Base-by-base conservation (phyloP, 1,139 yeast genomes). In the Candida frijolesensis region DNA sequence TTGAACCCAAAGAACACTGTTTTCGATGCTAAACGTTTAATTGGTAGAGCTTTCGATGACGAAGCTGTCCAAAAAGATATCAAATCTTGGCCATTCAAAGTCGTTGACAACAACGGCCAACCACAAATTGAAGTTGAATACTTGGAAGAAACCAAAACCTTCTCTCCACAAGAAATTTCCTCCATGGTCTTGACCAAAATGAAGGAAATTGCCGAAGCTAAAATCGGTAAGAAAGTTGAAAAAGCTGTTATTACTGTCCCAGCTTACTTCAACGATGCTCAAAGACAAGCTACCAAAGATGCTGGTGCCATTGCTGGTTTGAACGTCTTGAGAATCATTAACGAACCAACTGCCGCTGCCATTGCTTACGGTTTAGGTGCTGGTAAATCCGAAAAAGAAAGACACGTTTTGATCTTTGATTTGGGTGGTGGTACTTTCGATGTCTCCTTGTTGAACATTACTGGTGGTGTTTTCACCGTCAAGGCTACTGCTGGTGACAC, bases 401-500 rank as follows among this genome's bases (percentile, higher is more conserved):
- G 85, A 79, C 87, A 86, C 75, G 96, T 90, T 62, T 82, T 91
- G 71, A 90, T 91, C 71, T 90, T 90, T 83, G 97, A 90, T 79
- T 85, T 90, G 74, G 97, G 97, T 86, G 96, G 97, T 79, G 97
- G 97, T 84, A 91, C 97, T 75, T 91, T 91, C 80, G 97, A 91
- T 89, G 97, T 92, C 62, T 94, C 99, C 55, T 83, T 92, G 67
- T 83, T 92, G 76, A 89, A 90, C 83, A 90, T 94, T 74, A 96
- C 95, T 74, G 98, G 95, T 77, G 99, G 99, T 85, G 95, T 94
- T 70, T 94, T 92, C 87, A 92, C 96, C 72, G 99, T 94, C 72
- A 92, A 92, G 86, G 95, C 99, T 68, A 94, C 99, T 68, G 97
- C 98, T 74, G 99, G 99, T 90, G 97, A 94, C 82, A 94, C 99